Percentiles rank a stretch among this genome's conserved stretches.
phyloP scores from a whole-genome alignment of 2,329 filamentous ascomycete genomes.

The Nothomitra cinnamomea region DNA sequence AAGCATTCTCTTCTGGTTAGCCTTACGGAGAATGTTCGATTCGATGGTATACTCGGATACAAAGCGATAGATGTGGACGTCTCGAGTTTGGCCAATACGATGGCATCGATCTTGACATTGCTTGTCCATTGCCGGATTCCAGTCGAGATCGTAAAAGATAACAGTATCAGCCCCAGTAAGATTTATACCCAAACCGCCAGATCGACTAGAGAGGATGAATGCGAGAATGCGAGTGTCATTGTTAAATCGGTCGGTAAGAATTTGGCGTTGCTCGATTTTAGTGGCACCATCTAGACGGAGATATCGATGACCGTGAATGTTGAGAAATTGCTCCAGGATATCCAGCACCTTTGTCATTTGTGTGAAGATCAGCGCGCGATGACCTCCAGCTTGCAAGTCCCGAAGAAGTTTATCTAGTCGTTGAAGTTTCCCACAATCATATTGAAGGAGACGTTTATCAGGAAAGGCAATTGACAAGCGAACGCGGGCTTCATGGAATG shows the following conservation, averaged over 20 bases:
- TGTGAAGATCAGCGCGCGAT: constrained; percentile 93
- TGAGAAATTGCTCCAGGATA: constrained; percentile 92
- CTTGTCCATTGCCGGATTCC: constrained; percentile 99
- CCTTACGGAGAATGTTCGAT: constrained; percentile 91
- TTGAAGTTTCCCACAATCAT: constrained; percentile 94
- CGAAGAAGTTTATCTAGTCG: constrained; percentile 73
- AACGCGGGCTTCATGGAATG: constrained; percentile 88
- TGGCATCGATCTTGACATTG: constrained; percentile 97
- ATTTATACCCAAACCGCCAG: constrained; percentile 90
- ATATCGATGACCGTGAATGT: constrained; percentile 95
- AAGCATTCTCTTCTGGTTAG: constrained; percentile 92
- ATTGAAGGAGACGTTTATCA: constrained; percentile 88
- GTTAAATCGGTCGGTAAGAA: constrained; percentile 93
- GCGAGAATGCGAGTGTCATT: constrained; percentile 80
- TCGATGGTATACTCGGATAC: constrained; percentile 92
- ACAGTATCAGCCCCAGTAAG: constrained; percentile 92
- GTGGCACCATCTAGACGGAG: constrained; percentile 91
- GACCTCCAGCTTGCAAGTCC: constrained; percentile 72
- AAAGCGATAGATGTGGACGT: constrained; percentile 94
- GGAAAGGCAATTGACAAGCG: constrained; percentile 90
- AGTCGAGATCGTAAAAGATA: constrained; percentile 97
- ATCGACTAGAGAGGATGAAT: constrained; percentile 90
- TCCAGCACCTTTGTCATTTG: constrained; percentile 99
- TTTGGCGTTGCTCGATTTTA: constrained; percentile 87
- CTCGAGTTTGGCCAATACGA: constrained; percentile 90